Percentiles rank a stretch among this genome's conserved stretches.
Evolutionary conservation across 805 yeast species (phyloP).

Genomic region (Saccharomycopsis oosterbeekiorum): DNA sequence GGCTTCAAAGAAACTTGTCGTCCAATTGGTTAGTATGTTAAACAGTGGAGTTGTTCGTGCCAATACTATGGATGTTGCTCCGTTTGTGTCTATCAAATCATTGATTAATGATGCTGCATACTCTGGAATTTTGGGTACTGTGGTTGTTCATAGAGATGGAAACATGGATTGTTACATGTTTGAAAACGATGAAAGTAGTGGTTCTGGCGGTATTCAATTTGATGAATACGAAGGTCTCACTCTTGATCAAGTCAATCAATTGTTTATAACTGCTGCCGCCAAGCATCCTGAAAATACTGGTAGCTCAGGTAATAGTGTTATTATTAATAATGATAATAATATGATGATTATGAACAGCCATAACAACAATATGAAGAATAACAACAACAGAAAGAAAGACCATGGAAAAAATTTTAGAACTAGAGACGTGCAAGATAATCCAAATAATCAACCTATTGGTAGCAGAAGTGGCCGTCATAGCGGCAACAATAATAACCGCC

Average conservation of each 20-base stretch:
- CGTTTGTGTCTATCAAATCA: constrained; percentile 34
- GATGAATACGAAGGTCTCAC: constrained; percentile 75
- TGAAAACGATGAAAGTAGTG: constrained; percentile 43
- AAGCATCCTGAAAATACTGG: constrained; percentile 8
- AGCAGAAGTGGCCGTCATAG: constrained; percentile 11
- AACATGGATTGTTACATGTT: constrained; percentile 64
- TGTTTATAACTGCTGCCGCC: constrained; percentile 28
- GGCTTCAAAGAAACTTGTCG: constrained; percentile 36
- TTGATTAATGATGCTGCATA: constrained; percentile 68
- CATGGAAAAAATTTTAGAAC: background rate
- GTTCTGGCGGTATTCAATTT: constrained; percentile 57
- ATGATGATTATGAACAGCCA: background rate
- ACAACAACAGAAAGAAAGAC: constrained; percentile 6
- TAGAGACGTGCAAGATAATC: constrained; percentile 10
- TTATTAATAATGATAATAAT: constrained; percentile 2
- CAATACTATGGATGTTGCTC: constrained; percentile 34
- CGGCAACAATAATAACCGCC: constrained; percentile 14
- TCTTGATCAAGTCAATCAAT: constrained; percentile 52
- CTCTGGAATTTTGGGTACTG: constrained; percentile 64
- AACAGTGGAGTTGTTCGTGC: constrained; percentile 31
- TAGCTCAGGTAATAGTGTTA: constrained; percentile 7
- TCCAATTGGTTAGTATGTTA: constrained; percentile 29
- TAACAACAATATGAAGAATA: constrained; percentile 1
- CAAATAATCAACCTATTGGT: constrained; percentile 20
- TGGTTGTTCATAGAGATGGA: constrained; percentile 46